Conservation (phyloP, 306 rosid species). For the Cercis canadensis region DNA sequence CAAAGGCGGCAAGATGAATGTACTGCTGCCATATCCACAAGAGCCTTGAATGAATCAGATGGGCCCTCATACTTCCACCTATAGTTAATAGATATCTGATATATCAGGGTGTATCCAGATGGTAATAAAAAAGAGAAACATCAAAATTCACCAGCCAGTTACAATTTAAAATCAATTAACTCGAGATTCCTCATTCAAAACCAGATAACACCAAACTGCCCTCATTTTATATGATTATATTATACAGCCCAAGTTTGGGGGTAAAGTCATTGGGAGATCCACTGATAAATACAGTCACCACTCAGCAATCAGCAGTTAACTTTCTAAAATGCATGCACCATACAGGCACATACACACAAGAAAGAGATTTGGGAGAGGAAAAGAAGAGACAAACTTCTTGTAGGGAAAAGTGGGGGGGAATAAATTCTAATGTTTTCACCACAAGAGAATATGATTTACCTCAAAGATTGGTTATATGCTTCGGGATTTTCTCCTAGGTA, state of each 20-base stretch:
- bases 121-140: constrained; percentile 26
- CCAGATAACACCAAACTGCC: too few relatives aligned
- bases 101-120: constrained; percentile 30
- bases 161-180: too few relatives aligned
- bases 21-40: constrained; percentile 98
- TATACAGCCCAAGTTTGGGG: background rate
- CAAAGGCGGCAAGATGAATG: constrained; percentile 99
- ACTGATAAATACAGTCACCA: too few relatives aligned
- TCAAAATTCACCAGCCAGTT: too few relatives aligned
- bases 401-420: background rate
- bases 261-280: too few relatives aligned
- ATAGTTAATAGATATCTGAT: constrained; percentile 37
- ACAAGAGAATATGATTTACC: constrained; percentile 49
- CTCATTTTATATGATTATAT: too few relatives aligned
- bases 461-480: constrained; percentile 78
- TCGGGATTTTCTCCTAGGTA: constrained; percentile 75
- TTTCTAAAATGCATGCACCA: too few relatives aligned
- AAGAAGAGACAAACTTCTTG: background rate
- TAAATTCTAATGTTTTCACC: constrained; percentile 10
- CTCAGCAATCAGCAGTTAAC: too few relatives aligned
- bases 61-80: constrained; percentile 99
- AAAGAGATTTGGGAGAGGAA: background rate
- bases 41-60: constrained; percentile 94
- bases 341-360: background rate
- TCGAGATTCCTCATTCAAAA: too few relatives aligned